Base-by-base conservation (phyloP, 495 filamentous ascomycete genomes). In the Immersiella caudata region DNA sequence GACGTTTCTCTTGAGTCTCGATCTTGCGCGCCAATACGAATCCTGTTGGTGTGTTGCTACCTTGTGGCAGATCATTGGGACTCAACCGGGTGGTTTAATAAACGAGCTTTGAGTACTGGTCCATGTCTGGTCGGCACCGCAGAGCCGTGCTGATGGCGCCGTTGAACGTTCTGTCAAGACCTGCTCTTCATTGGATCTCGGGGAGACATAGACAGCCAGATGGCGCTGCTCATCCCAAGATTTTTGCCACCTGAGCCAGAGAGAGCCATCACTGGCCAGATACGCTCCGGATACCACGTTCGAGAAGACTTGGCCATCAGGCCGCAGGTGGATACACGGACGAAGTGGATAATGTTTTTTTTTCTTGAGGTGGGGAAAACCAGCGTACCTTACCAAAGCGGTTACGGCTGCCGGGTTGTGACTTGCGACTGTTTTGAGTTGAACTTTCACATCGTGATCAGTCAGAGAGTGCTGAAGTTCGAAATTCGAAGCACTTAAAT, bases 41-140 rank as follows among this genome's bases (percentile, higher is more conserved):
- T 14, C 40, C 40, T 14, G 40, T 46, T 12, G 9, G 40, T 2
- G 9, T 46, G 40, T 18, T 46, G 40, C 40, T 46, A 46, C 52
- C 52, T 55, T 55, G 52, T 22, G n/a, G 52, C n/a, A 11, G 52
- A 55, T 55, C 52, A 55, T 55, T 55, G 52, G 52, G 52, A 55
- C 52, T 55, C 52, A 55, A 55, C 52, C 52, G n/a, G 52, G 20
- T 55, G 29, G 52, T 55, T 11, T 7, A 55, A 55, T 22, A 55
- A 55, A 55, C 52, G 52, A n/a, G n/a, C 20, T 55, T n/a, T 46
- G 52, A 55, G 52, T 55, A 55, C 52, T 14, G 52, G n/a, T 2
- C 52, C 25, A 55, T 55, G 52, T 55, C 7, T n/a, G 52, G 52
- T 55, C 25, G 52, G 52, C 25, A 55, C 52, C 52, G 20, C 52